Evolutionary conservation across 805 yeast genomes (phyloP), one percentile per base, ranked within the genome.

Genomic region (Kodamaea kakaduensis): DNA sequence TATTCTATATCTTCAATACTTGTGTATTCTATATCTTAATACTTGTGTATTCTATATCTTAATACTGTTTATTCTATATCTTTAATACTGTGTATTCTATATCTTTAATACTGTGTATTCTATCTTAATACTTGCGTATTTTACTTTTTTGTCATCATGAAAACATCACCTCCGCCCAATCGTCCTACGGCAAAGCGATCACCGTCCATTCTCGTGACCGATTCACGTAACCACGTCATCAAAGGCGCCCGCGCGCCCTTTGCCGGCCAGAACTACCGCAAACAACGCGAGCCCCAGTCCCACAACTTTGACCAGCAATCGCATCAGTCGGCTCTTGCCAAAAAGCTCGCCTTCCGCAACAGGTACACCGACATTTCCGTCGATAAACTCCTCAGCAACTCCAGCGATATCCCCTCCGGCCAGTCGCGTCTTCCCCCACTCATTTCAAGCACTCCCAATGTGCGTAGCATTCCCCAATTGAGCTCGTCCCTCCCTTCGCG

Each of bases 151-250:
- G n/a, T n/a, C n/a, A n/a, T n/a, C n/a, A n/a, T n/a, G n/a, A n/a
- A n/a, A n/a, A n/a, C n/a, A n/a, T n/a, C n/a, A n/a, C n/a, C 25
- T 13, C 22, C 24, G 6, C 14, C 17, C 4, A 33, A 29, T 5
- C 38, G 70, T 38, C 81, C 84, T 3, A 79, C 84, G 5, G 86
- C 95, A 9, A 85, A 84, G 49, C 64, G 97, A 48, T 85, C 96
- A 19, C 97, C 97, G 8, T 85, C 96, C 1, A 89, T 89, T 51
- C 69, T 89, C 38, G 97, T 89, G 24, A 90, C 97, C 0, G 97
- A 89, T 61, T 77, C 85, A 2, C 69, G 97, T 41, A 71, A 77
- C 36, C 64, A 64, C 40, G 67, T 59, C 36, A 58, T 65, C 15
- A 68, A 69, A 43, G 71, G 73, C 17, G 63, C 70, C n/a, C 55